These are phyloP conservation scores for Apophysomyces elegans DNA, from an alignment of 371 early-diverging fungal species.

Conservation along the genomic window DNA sequence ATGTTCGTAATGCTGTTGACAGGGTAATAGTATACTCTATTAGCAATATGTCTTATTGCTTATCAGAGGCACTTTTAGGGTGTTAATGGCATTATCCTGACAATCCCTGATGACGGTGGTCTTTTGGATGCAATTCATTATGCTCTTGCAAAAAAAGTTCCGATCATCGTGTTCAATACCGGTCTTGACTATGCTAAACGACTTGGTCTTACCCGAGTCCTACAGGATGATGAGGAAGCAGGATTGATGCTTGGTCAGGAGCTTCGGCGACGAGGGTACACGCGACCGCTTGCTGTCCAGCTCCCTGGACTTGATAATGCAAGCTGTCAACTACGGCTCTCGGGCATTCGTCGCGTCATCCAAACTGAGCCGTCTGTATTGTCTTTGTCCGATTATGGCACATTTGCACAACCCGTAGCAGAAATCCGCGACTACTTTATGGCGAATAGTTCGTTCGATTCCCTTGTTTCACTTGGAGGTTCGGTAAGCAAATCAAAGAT, in stretches of 20 bases:
- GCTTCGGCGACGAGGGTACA: slow-evolving; percentile 27
- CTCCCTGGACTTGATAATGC: slow-evolving; percentile 16
- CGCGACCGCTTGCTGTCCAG: slow-evolving; percentile 22
- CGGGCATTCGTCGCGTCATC: slow-evolving; percentile 12
- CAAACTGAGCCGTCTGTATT: slow-evolving; percentile 10
- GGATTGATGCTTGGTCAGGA: slow-evolving; percentile 42
- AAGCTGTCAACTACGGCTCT: slow-evolving; percentile 9
- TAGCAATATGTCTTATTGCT: slow-evolving; percentile 3
- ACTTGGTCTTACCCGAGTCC: slow-evolving; percentile 41
- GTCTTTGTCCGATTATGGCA: slow-evolving; percentile 16
- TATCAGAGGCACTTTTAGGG: slow-evolving; percentile 10
- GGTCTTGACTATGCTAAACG: slow-evolving; percentile 42
- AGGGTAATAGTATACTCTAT: slow-evolving; percentile 15
- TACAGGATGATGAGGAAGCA: slow-evolving; percentile 47
- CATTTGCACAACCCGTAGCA: slow-evolving; percentile 29
- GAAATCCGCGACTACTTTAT: slow-evolving; percentile 19
- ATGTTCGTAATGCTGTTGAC: slow-evolving; percentile 36
- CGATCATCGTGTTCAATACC: slow-evolving; percentile 51
- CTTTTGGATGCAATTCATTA: slow-evolving; percentile 42
- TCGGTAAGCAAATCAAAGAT: slow-evolving; percentile 15
- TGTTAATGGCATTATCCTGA: slow-evolving; percentile 47
- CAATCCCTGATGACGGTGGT: slow-evolving; percentile 44
- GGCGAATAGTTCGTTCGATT: slow-evolving; percentile 26
- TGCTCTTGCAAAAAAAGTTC: slow-evolving; percentile 33
- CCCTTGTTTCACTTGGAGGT: slow-evolving; percentile 37